Evolutionary conservation across 306 rosid species (phyloP).

Genomic region (Abrus precatorius): DNA sequence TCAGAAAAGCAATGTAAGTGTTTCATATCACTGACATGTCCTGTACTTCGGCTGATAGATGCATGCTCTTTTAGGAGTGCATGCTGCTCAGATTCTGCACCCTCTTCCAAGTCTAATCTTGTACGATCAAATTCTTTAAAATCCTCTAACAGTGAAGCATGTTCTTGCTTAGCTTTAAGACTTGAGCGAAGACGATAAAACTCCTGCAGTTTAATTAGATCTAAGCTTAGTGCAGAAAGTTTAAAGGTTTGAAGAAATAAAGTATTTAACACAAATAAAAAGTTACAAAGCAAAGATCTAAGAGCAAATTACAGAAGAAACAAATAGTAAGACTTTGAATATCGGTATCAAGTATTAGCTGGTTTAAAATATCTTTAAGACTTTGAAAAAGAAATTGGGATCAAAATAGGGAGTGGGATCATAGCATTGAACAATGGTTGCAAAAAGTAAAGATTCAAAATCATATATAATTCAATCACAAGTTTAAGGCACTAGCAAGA

Average conservation of each 20-base stretch:
- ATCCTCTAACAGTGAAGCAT: constrained; percentile 95
- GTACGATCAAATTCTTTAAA: constrained; percentile 96
- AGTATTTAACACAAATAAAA: background rate
- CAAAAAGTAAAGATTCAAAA: background rate
- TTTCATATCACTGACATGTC: constrained; percentile 70
- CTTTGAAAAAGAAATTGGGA: background rate
- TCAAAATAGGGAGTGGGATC: background rate
- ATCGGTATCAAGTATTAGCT: constrained; percentile 8
- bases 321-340: background rate
- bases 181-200: constrained; percentile 93
- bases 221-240: constrained; percentile 42
- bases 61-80: constrained; percentile 84
- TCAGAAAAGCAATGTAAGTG: constrained; percentile 16
- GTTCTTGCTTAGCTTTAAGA: constrained; percentile 89
- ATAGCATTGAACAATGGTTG: background rate
- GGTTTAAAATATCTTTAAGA: background rate
- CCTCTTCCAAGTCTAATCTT: constrained; percentile 90
- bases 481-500: background rate
- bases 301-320: constrained; percentile 12
- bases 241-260: background rate
- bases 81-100: constrained; percentile 70
- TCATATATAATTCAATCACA: background rate
- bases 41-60: constrained; percentile 87
- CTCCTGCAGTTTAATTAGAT: constrained; percentile 83
- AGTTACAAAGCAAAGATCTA: constrained; percentile 15